Evolutionary conservation across 2,329 filamentous ascomycete genomes (phyloP), one percentile per base, ranked within the genome.

Genomic region (Cercospora beticola): DNA sequence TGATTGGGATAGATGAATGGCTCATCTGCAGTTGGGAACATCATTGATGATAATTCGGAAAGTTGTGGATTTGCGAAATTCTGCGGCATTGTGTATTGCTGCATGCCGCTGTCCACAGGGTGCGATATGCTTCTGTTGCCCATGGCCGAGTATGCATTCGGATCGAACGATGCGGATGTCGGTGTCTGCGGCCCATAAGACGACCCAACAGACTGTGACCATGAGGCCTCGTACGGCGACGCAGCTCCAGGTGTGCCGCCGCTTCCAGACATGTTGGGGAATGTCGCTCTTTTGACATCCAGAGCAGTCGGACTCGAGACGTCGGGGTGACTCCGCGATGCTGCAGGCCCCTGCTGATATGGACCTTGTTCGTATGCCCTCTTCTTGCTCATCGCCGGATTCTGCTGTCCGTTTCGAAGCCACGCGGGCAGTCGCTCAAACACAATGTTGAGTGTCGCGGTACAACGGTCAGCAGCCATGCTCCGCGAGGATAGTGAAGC

Each of bases 401-500:
- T 81, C 16, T 77, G 72, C 23, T 82, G 81, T 59, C 80, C 83
- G 67, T 84, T 81, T 36, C 87, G 83, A 74, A 79, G 76, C 77
- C 78, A 80, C 31, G 76, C 89, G 0, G 94, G 93, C 0, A 98
- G 81, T 76, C 93, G 88, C 69, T 95, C 92, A 78, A 98, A 97
- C 7, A 97, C 85, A 60, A 85, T 92, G 77, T 89, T 87, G 30
- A 99, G 84, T 49, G 92, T 90, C 57, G 85, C 86, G 0, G 92
- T 92, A 75, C 96, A 95, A 70, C 92, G 86, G 77, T 97, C 93
- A 3, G 95, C 95, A 40, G 94, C 93, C 84, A 96, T 86, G 76
- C 93, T 97, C 75, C 91, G 90, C 74, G 91, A 89, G 2, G 93
- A 91, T 67, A 98, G 85, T 16, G 88, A 89, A 62, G 89, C 88